Evolutionary conservation across 2,329 filamentous ascomycete species (phyloP), one percentile per base, ranked within the genome.

Genomic region (Biscogniauxia mediterranea): DNA sequence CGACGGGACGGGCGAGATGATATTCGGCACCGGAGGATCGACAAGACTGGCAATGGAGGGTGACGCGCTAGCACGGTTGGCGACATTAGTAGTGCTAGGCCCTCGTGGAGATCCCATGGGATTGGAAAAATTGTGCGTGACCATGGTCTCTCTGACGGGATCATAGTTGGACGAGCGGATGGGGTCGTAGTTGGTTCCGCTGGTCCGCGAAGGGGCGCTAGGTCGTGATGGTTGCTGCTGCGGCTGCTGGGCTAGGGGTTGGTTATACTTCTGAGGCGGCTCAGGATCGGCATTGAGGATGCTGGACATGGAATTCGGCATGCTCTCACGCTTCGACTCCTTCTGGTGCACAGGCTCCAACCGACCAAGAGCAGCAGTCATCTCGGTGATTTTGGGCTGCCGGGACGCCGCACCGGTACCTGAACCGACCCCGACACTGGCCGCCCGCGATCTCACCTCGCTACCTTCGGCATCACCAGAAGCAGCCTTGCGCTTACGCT

Each of bases 41-140:
- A 97, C 91, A 60, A 97, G 83, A 76, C 92, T 96, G 5, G 92
- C 89, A 68, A 97, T 97, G 2, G 94, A 94, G 1, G 94, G 93
- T 4, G 94, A 97, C 49, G 90, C 90, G 73, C 91, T 94, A n/a
- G 91, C 90, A 58, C 90, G 86, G 75, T 90, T 89, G 58, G 84
- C 70, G 3, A 77, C 56, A 55, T 76, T 70, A 13, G 63, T 66
- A 13, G 54, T 69, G 19, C 57, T 57, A 51, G 77, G 76, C 3
- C 74, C 76, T 54, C 82, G 79, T n/a, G 84, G 85, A 7, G 85
- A 86, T 32, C 79, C 79, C 59, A 82, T 73, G 3, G 81, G 68
- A 23, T 74, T 78, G 7, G 79, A 78, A 65, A 81, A 72, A 75
- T 84, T 77, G 73, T 83, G 78, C 66, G 81, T 69, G 53, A 84